Base-by-base conservation (phyloP, 352 stramenopile genomes). In the Phytopythium montanum region DNA sequence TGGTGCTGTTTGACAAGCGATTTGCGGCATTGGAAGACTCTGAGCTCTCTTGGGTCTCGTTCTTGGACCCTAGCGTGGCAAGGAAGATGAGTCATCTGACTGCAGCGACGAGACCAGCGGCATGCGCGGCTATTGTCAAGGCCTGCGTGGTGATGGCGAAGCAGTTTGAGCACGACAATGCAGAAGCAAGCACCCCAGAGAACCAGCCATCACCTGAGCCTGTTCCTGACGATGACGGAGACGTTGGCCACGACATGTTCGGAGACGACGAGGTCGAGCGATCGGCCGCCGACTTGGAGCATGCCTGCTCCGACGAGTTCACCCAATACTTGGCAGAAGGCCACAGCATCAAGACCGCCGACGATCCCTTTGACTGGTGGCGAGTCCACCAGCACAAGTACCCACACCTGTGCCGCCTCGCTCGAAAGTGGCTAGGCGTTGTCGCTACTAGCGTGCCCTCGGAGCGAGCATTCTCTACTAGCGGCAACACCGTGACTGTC, bases 381-480 rank as follows among this genome's bases (percentile, higher is more conserved):
- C 23, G 28, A n/a, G 19, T 45, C 13, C 53, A 60, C 25, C 13
- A 9, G 1, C 8, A 42, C 12, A 44, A 26, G 14, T 60, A 54
- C 16, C 54, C 41, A 6, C 52, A 60, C 23, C n/a, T 54, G 26
- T 26, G 54, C n/a, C n/a, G 21, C 14, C 39, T 45, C 13, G 39
- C 39, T 14, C 14, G 39, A 2, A 45, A 45, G 16, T 45, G 39
- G 39, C 39, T 23, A 57, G 23, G 28, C 33, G 13, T 55, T 28
- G 60, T 65, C 13, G 53, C 44, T 13, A 66, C 54, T 4, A 66
- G 54, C 54, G 60, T 56, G 18, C 60, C 60, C 1, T 62, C 60
- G 3, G 60, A 61, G 38, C 18, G 60, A 8, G 65, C 60, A 49
- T 70, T 60, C 39, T 73, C 53, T 25, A 65, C 49, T 21, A 59